Evolutionary conservation across 78 protist species (phyloP), one percentile per base, ranked within the genome.

Genomic region (Ministeria vibrans): DNA sequence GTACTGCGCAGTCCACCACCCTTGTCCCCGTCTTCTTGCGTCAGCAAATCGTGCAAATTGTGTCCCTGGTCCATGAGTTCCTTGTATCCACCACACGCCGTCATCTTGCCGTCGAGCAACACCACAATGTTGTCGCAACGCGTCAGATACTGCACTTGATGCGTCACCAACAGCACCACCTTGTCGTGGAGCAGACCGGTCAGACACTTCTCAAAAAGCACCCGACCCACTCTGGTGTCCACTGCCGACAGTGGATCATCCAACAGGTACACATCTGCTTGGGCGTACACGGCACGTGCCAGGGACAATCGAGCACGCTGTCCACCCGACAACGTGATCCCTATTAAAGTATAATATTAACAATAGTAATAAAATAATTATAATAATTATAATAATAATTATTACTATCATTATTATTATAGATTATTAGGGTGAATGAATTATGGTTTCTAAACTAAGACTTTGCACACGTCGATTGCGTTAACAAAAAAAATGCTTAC

Each of bases 81-180:
- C 2, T 77, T 80, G 75, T 62, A 86, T 0, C 87, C 27, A 30
- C 96, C 96, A 25, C 51, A 46, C 28, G 76, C 86, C 20, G 22
- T 84, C 41, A 95, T 36, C 27, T 38, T 32, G 44, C 96, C 96
- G 71, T 92, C 88, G 41, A 73, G 42, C 30, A 75, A 22, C 32
- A 83, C 7, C 42, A 83, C 45, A 18, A 87, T 36, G 30, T 0
- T 27, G 75, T 89, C 88, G 25, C 70, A 9, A 22, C 25, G 69
- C 6, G 11, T 0, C 23, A 59, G 49, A 27, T 53, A 82, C 43
- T 88, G 89, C 42, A 90, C 61, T 70, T 84, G 87, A 45, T 90
- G 88, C 4, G 97, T 92, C 11, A 95, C 93, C 22, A 94, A 79
- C 22, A 96, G 27, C 51, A 86, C 75, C 42, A 92, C 78, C 75